phyloP scores from a whole-genome alignment of 176 grass and related monocot species.

The Phyllostachys edulis region DNA sequence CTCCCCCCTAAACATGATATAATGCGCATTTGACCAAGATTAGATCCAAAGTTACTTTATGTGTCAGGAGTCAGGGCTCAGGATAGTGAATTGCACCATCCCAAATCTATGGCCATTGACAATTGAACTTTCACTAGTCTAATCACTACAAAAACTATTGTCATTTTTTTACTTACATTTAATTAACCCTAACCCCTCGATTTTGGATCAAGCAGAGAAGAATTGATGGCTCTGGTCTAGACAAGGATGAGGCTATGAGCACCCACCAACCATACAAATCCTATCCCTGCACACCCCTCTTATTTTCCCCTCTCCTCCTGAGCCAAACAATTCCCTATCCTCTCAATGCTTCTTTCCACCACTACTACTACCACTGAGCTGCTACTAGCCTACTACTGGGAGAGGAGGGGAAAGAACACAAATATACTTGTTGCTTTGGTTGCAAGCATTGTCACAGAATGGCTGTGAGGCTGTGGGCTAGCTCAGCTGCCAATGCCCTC shows the following conservation, averaged over 20 bases:
- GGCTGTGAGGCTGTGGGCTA: slow-evolving; percentile 58
- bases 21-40: background rate
- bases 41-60: background rate
- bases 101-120: background rate
- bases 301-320: background rate
- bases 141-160: background rate
- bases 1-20: slow-evolving; percentile 7
- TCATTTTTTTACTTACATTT: background rate
- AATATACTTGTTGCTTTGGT: background rate
- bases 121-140: background rate
- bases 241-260: slow-evolving; percentile 33
- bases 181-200: background rate
- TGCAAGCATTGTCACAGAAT: slow-evolving; percentile 18
- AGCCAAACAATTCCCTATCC: slow-evolving; percentile 28
- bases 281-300: background rate
- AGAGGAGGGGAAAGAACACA: slow-evolving; percentile 9
- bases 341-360: background rate
- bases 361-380: background rate
- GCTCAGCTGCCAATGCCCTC: slow-evolving; percentile 65
- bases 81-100: background rate
- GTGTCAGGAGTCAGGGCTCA: background rate
- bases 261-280: background rate
- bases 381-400: background rate
- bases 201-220: slow-evolving; percentile 18
- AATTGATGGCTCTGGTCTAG: slow-evolving; percentile 18